Evolutionary conservation across 2,329 filamentous ascomycete species (phyloP).

Genomic region (Pleurostoma richardsiae): DNA sequence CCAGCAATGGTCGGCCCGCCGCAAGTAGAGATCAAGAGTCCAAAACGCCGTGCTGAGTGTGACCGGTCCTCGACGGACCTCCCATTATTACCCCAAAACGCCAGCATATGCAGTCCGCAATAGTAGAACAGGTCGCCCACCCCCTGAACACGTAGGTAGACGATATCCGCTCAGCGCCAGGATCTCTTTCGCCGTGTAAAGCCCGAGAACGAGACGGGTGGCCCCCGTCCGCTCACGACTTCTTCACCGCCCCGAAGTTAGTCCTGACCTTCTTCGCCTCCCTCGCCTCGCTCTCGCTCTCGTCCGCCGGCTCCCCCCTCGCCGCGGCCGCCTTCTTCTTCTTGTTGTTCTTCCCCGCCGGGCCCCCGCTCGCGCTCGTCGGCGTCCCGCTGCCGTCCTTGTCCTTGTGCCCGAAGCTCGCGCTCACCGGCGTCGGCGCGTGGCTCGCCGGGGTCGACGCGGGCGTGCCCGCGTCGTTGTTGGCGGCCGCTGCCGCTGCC

Average conservation of each 20-base stretch:
- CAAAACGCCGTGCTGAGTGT: too few relatives aligned
- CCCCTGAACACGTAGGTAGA: too few relatives aligned
- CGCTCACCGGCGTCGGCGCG: slow-evolving; percentile 51
- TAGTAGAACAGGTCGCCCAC: too few relatives aligned
- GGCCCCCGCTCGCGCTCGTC: slow-evolving; percentile 40
- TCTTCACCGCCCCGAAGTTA: slow-evolving; percentile 51
- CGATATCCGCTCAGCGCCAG: too few relatives aligned
- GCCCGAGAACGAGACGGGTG: too few relatives aligned
- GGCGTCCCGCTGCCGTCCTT: slow-evolving; percentile 38
- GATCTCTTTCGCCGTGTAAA: too few relatives aligned
- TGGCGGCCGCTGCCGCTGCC: slow-evolving; percentile 1
- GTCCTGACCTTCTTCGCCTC: slow-evolving; percentile 52
- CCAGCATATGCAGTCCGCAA: too few relatives aligned
- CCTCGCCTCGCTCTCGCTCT: slow-evolving; percentile 54
- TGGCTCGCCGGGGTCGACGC: slow-evolving; percentile 38
- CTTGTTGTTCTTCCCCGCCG: slow-evolving; percentile 30
- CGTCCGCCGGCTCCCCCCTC: slow-evolving; percentile 25
- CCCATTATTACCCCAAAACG: too few relatives aligned
- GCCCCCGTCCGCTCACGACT: slow-evolving; percentile 20
- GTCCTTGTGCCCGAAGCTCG: slow-evolving; percentile 31
- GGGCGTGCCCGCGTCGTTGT: slow-evolving; percentile 8
- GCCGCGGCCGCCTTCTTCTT: slow-evolving; percentile 38
- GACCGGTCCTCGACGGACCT: too few relatives aligned
- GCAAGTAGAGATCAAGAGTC: too few relatives aligned
- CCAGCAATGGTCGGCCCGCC: too few relatives aligned